phyloP scores from a whole-genome alignment of 1,284 basidiomycete genomes.

The Termitomyces sp. region DNA sequence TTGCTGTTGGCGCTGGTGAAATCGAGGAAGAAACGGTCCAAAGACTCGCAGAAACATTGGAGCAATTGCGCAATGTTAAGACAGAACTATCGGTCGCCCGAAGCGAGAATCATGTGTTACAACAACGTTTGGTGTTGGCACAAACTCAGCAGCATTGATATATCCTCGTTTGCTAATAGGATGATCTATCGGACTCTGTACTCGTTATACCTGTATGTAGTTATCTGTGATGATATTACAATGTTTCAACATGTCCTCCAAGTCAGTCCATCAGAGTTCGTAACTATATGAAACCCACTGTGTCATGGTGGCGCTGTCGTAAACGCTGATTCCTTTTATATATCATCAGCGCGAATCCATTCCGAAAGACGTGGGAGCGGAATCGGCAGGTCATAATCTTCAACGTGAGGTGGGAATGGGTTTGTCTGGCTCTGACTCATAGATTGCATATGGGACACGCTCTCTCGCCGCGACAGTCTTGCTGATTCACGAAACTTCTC shows the following conservation, averaged over 20 bases:
- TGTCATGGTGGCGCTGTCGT: slow-evolving; percentile 14
- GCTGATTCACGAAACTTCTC: slow-evolving; percentile 35
- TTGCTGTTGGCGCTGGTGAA: slow-evolving; percentile 72
- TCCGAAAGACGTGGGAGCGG: slow-evolving; percentile 43
- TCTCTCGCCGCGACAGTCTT: slow-evolving; percentile 24
- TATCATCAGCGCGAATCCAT: slow-evolving; percentile 51
- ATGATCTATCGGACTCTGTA: too few species aligned
- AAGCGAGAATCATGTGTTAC: slow-evolving; percentile 35
- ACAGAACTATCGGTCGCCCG: slow-evolving; percentile 29
- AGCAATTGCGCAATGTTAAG: slow-evolving; percentile 40
- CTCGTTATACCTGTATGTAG: background rate
- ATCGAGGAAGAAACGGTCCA: slow-evolving; percentile 48
- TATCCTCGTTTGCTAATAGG: background rate
- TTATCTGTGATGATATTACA: background rate
- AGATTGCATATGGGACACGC: slow-evolving; percentile 18
- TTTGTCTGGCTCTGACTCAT: slow-evolving; percentile 13
- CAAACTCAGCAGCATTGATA: background rate
- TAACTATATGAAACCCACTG: background rate
- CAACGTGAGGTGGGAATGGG: slow-evolving; percentile 37
- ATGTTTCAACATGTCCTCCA: background rate
- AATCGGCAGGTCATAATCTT: slow-evolving; percentile 52
- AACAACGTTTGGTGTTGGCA: slow-evolving; percentile 24
- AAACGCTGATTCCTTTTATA: slow-evolving; percentile 21
- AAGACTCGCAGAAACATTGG: slow-evolving; percentile 41
- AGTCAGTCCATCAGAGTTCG: background rate